phyloP scores from a whole-genome alignment of 2,329 filamentous ascomycete genomes.

The Chrysosphaeria jannelii region DNA sequence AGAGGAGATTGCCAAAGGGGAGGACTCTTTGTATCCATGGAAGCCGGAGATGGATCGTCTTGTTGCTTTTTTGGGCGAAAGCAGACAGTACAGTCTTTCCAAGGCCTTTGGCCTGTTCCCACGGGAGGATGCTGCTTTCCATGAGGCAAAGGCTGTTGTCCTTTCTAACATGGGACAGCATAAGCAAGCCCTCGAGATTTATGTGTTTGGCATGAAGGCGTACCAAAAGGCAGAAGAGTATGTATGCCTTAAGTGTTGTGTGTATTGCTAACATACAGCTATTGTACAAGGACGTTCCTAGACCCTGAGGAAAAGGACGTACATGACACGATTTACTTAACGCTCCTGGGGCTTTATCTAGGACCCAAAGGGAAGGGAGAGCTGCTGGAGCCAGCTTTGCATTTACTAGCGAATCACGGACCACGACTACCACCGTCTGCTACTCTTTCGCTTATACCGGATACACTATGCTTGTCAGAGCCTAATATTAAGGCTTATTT shows the following conservation, averaged over 20 bases:
- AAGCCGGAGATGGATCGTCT: conserved; percentile 32
- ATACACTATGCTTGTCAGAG: conserved; percentile 44
- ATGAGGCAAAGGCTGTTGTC: conserved; percentile 68
- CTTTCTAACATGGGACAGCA: conserved; percentile 88
- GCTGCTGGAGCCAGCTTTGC: conserved; percentile 51
- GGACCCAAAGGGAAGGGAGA: conserved; percentile 43
- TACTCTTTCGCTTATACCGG: conserved; percentile 63
- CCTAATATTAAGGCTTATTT: conserved; percentile 88
- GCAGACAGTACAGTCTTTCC: conserved; percentile 50
- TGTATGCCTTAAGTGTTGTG: conserved; percentile 8
- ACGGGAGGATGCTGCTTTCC: conserved; percentile 57
- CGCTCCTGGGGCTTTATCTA: conserved; percentile 66
- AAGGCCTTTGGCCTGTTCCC: conserved; percentile 54
- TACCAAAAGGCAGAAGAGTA: conserved; percentile 81
- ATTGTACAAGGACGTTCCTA: conserved; percentile 16
- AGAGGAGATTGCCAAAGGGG: conserved; percentile 7
- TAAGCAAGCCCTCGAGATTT: conserved; percentile 86
- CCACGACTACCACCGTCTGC: conserved; percentile 62
- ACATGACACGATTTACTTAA: conserved; percentile 47
- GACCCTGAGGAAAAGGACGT: conserved; percentile 23
- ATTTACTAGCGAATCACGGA: conserved; percentile 73
- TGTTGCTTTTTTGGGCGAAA: conserved; percentile 43
- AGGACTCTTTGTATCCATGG: conserved; percentile 17
- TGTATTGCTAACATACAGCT: conserved; percentile 1
- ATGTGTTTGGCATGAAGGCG: conserved; percentile 78